phyloP scores from a whole-genome alignment of 1,284 basidiomycete genomes.

The Ganoderma resinaceum region DNA sequence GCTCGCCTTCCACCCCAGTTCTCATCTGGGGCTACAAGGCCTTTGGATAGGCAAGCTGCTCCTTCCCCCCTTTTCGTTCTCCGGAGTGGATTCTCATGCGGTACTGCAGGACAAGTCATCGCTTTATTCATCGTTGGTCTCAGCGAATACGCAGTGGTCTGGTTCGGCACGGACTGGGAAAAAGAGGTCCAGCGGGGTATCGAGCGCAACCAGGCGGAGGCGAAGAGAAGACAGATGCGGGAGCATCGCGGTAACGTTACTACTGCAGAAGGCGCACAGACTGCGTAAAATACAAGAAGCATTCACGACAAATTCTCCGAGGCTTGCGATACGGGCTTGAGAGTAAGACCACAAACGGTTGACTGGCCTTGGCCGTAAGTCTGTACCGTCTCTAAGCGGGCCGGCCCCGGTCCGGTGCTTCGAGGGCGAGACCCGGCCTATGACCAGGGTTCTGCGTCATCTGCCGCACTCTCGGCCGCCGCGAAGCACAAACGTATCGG shows the following conservation, averaged over 20 bases:
- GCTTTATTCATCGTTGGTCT: conserved; percentile 76
- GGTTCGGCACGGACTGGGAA: conserved; percentile 72
- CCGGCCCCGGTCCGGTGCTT: neutral
- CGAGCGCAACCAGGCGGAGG: conserved; percentile 57
- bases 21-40: conserved; percentile 63
- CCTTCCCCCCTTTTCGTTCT: neutral
- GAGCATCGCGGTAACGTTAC: conserved; percentile 7
- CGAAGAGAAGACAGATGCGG: conserved; percentile 42
- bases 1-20: conserved; percentile 60
- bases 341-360: too few species aligned
- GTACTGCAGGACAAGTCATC: conserved; percentile 67
- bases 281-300: neutral
- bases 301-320: too few species aligned
- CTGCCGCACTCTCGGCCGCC: neutral
- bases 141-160: conserved; percentile 71
- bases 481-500: neutral
- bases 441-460: neutral
- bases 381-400: neutral
- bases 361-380: neutral
- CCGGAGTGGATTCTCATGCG: neutral
- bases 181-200: conserved; percentile 61
- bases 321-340: too few species aligned
- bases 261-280: neutral
- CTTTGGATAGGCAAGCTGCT: conserved; percentile 64
- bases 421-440: neutral